Conservation (phyloP, 2,329 filamentous ascomycete species). For the Penicillium brasilianum region DNA sequence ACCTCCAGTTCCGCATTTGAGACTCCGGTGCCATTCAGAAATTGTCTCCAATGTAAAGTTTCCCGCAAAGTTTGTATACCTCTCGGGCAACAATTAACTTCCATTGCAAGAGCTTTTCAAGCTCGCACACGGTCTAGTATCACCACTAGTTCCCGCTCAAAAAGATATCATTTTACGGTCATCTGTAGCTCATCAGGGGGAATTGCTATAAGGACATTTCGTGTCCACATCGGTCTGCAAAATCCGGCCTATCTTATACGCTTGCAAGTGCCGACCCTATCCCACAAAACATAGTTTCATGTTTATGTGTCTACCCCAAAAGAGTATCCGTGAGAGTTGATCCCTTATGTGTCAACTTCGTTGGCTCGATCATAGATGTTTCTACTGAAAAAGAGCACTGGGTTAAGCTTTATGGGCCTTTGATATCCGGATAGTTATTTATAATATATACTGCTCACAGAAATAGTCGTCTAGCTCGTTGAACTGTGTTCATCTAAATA, state of each 20-base stretch:
- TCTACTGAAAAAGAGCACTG: not conserved
- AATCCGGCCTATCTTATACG: not conserved
- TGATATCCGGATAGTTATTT: not conserved
- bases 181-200: not conserved
- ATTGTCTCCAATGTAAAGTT: not conserved
- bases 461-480: no score
- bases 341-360: not conserved
- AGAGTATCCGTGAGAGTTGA: not conserved
- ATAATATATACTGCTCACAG: not conserved
- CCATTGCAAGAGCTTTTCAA: not conserved
- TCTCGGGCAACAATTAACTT: not conserved
- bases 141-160: not conserved
- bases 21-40: not conserved
- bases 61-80: not conserved
- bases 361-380: not conserved
- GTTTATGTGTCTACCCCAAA: not conserved
- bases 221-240: not conserved
- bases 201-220: not conserved
- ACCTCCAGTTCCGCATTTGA: not conserved
- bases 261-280: not conserved
- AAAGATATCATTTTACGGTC: not conserved
- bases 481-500: not conserved
- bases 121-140: not conserved
- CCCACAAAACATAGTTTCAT: not conserved
- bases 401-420: not conserved